Evolutionary conservation across 2,329 filamentous ascomycete genomes (phyloP).

Genomic region (Exophiala aquamarina): DNA sequence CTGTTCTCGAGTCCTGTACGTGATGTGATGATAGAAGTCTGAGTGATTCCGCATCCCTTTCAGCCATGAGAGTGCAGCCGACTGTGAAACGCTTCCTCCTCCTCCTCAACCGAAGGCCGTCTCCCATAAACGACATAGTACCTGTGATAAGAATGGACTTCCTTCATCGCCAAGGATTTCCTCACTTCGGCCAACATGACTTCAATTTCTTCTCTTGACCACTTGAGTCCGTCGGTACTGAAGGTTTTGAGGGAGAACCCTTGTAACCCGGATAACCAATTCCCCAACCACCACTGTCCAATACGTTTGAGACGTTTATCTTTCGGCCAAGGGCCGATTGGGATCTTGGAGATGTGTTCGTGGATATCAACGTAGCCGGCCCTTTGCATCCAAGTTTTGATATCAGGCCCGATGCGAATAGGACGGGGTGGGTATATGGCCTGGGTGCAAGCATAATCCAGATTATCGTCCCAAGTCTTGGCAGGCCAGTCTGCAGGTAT

Average conservation of each 20-base stretch:
- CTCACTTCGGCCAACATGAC: constrained; percentile 46
- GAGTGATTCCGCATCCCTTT: too few species aligned
- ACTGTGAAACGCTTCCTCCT: constrained; percentile 10
- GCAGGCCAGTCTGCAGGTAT: constrained; percentile 50
- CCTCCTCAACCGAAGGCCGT: constrained; percentile 27
- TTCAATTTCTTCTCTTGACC: constrained; percentile 47
- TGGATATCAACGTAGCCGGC: constrained; percentile 60
- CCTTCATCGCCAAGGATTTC: constrained; percentile 40
- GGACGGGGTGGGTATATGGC: constrained; percentile 44
- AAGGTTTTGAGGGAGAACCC: constrained; percentile 47
- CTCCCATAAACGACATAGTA: constrained; percentile 39
- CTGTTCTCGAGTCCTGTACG: too few species aligned
- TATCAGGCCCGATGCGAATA: constrained; percentile 53
- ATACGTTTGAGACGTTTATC: constrained; percentile 48
- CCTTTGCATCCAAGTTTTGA: constrained; percentile 55
- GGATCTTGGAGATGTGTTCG: constrained; percentile 53
- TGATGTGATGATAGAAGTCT: too few species aligned
- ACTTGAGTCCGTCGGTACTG: constrained; percentile 36
- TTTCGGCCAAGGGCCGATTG: constrained; percentile 52
- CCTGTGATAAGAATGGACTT: constrained; percentile 43
- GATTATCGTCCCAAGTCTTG: constrained; percentile 49
- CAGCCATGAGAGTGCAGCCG: neutral
- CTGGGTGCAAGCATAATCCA: constrained; percentile 45
- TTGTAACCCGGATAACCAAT: constrained; percentile 44
- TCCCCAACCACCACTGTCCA: constrained; percentile 50